Conservation (phyloP, 2,329 filamentous ascomycete species). For the Alternaria arbusti region DNA sequence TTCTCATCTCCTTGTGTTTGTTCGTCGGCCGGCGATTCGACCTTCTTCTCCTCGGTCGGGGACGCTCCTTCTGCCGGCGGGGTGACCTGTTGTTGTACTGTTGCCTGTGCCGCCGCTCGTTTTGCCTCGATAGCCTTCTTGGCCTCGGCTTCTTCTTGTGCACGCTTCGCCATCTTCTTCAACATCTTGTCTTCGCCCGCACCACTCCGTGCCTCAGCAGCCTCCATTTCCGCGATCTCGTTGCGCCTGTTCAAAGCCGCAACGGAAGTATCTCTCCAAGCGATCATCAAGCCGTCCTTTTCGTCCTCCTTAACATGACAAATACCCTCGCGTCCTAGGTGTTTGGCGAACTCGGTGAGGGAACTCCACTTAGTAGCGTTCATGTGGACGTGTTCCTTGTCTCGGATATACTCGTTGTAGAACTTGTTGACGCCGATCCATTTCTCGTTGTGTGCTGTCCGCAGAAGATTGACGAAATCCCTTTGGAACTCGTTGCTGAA, state of each 20-base stretch:
- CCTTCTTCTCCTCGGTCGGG: slow-evolving; percentile 45
- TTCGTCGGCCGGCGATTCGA: slow-evolving; percentile 71
- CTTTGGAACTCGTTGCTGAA: slow-evolving; percentile 81
- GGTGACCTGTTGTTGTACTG: slow-evolving; percentile 42
- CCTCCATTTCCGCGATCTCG: slow-evolving; percentile 80
- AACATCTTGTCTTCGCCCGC: slow-evolving; percentile 85
- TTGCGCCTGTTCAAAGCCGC: slow-evolving; percentile 83
- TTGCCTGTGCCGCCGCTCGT: slow-evolving; percentile 52
- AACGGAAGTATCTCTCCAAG: slow-evolving; percentile 91
- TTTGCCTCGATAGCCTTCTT: slow-evolving; percentile 48
- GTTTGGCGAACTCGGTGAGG: slow-evolving; percentile 87
- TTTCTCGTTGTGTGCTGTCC: slow-evolving; percentile 90
- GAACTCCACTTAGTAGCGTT: slow-evolving; percentile 89
- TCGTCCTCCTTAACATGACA: slow-evolving; percentile 85
- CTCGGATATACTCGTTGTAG: slow-evolving; percentile 73
- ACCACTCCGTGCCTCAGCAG: slow-evolving; percentile 88
- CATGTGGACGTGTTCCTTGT: slow-evolving; percentile 53
- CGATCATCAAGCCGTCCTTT: slow-evolving; percentile 82
- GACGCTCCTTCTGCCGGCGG: slow-evolving; percentile 38
- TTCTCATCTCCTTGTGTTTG: slow-evolving; percentile 85
- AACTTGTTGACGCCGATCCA: slow-evolving; percentile 88
- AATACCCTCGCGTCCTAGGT: slow-evolving; percentile 83
- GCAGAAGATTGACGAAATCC: slow-evolving; percentile 78
- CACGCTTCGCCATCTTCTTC: slow-evolving; percentile 80
- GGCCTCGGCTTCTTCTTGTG: slow-evolving; percentile 62